These are phyloP conservation scores for Scleroderma bovista DNA, from an alignment of 768 basidiomycete genomes.

Conservation along the genomic window DNA sequence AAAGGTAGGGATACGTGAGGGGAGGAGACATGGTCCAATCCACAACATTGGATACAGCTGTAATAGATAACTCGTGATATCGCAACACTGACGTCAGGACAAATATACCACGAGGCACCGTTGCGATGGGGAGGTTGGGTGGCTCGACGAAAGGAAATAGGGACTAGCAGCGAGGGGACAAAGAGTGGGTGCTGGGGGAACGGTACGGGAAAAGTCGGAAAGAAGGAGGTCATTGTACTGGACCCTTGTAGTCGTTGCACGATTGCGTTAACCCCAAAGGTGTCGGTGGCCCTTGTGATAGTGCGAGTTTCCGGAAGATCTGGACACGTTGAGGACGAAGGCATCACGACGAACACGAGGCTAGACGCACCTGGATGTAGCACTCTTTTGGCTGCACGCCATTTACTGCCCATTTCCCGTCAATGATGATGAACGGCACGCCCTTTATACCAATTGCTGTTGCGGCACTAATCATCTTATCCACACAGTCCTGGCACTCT, in stretches of 20 bases:
- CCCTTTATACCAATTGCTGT: constrained; percentile 42
- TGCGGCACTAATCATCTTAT: constrained; percentile 35
- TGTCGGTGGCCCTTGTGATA: constrained; percentile 6
- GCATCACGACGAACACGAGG: not conserved
- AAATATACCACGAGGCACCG: not conserved
- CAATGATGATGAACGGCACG: constrained; percentile 47
- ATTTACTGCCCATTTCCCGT: constrained; percentile 40
- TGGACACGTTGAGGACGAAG: not conserved
- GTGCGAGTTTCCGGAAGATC: constrained; percentile 30
- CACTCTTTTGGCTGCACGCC: constrained; percentile 40
- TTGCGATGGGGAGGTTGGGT: not conserved
- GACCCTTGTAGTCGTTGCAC: constrained; percentile 18
- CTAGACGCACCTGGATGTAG: constrained; percentile 32
- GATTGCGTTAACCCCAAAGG: constrained; percentile 5
- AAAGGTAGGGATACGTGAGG: not conserved
- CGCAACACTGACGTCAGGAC: not conserved
- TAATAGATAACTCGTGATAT: not conserved
- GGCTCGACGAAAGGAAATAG: not conserved
- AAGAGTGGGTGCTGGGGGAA: not conserved
- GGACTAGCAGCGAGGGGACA: not conserved
- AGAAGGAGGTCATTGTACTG: constrained; percentile 16
- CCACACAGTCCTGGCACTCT: constrained; percentile 36
- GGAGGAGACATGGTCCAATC: not conserved
- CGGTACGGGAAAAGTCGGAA: not conserved
- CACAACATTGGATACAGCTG: not conserved